These are phyloP conservation scores for Westerdykella ornata DNA, from an alignment of 2,329 filamentous ascomycete genomes.

Conservation along the genomic window DNA sequence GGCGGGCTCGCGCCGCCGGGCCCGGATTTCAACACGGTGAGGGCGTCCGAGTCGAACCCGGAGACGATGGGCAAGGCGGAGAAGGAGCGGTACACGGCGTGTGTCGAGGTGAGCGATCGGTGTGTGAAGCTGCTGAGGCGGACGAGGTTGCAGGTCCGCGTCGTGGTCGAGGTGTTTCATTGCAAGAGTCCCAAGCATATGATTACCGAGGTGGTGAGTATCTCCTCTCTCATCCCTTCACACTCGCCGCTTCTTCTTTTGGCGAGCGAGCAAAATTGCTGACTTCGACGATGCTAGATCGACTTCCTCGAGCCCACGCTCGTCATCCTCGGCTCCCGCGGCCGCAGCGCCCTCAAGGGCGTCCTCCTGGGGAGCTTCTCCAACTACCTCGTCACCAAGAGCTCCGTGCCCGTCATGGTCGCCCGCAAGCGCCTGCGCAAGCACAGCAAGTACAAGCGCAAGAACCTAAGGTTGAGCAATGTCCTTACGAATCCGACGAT, in stretches of 20 bases:
- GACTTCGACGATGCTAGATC: conserved; percentile 50
- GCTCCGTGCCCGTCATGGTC: conserved; percentile 95
- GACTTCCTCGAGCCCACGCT: conserved; percentile 86
- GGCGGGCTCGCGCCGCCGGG: conserved; percentile 22
- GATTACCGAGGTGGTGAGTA: conserved; percentile 76
- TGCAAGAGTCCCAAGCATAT: conserved; percentile 97
- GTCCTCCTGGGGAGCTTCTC: conserved; percentile 94
- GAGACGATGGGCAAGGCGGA: conserved; percentile 51
- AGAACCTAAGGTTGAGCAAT: conserved; percentile 68
- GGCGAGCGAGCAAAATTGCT: conserved; percentile 10
- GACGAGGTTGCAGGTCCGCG: conserved; percentile 83
- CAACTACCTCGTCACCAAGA: conserved; percentile 95
- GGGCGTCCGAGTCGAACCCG: conserved; percentile 32
- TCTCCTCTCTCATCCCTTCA: conserved; percentile 10
- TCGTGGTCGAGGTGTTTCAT: conserved; percentile 93
- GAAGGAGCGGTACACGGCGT: conserved; percentile 70
- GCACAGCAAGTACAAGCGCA: conserved; percentile 71
- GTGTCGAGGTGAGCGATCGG: conserved; percentile 76
- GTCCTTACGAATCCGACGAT: conserved; percentile 67
- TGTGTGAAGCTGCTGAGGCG: conserved; percentile 83
- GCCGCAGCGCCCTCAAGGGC: conserved; percentile 85
- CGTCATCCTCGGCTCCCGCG: conserved; percentile 86
- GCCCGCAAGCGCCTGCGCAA: conserved; percentile 84
- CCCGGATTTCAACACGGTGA: conserved; percentile 32
- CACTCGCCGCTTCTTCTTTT: no score